Conservation (phyloP, 345 rosid genomes). For the Brassica incana region DNA sequence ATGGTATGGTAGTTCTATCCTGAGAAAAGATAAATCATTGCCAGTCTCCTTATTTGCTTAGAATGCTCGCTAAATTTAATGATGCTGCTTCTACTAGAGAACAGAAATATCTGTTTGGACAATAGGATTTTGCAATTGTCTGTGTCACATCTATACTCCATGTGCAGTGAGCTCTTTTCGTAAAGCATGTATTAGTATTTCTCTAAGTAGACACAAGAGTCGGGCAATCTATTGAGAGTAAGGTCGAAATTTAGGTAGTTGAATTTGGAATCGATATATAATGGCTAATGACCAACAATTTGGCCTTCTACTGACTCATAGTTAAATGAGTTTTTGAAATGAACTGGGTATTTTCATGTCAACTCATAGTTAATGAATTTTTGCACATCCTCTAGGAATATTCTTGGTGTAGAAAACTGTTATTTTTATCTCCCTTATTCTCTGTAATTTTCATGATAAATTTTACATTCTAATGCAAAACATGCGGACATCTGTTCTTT, state of each 20-base stretch:
- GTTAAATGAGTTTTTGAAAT: neutral
- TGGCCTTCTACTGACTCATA: conserved; percentile 1
- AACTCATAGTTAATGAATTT: neutral
- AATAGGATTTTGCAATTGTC: conserved; percentile 2
- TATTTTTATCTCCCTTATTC: neutral
- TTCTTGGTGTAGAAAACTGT: conserved; percentile 8
- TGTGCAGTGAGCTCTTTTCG: conserved; percentile 12
- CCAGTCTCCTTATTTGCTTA: conserved; percentile 7
- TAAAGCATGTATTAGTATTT: neutral
- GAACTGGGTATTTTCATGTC: conserved; percentile 11
- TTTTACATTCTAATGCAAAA: conserved; percentile 10
- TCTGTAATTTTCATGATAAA: neutral
- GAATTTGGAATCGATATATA: conserved; percentile 2
- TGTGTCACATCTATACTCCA: conserved; percentile 3
- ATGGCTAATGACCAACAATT: neutral
- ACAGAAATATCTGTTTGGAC: neutral
- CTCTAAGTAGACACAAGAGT: neutral
- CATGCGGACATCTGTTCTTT: conserved; percentile 5
- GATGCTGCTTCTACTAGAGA: conserved; percentile 12
- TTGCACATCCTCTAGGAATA: conserved; percentile 9
- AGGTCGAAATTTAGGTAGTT: conserved; percentile 6
- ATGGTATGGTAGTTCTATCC: conserved; percentile 9
- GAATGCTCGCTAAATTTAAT: neutral
- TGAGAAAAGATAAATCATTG: conserved; percentile 12
- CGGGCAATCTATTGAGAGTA: neutral